Evolutionary conservation across 495 filamentous ascomycete species (phyloP), one percentile per base, ranked within the genome.

Genomic region (Annulohypoxylon nitens): DNA sequence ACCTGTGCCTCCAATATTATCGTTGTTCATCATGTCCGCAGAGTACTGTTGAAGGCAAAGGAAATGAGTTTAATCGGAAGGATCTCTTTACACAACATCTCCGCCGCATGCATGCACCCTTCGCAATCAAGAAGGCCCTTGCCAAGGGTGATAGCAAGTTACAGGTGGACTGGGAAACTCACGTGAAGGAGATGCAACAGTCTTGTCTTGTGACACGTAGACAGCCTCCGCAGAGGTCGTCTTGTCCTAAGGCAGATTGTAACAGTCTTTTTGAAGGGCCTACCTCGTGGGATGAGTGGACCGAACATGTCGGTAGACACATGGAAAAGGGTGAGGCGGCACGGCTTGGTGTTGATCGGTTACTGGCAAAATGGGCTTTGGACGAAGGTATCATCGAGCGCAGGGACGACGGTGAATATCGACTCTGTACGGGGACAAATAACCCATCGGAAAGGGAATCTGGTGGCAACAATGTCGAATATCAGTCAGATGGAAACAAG

Each of bases 71-170:
- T 70, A 97, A 97, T 82, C 92, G 95, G 70, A 98, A 98, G 79
- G 95, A 98, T 76, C 90, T 98, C 45, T 98, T 97, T 81, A 95
- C 92, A 0, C 94, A 97, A 74, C 95, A 98, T 75, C 85, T 97
- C 9, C 91, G 94, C n/a, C 92, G 95, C 51, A 97, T 97, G 95
- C 95, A 98, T 75, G 84, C 86, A 0, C 90, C 84, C 4, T 84
- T 83, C 63, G 78, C 80, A 1, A 83, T 86, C 68, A 82, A 86
- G 67, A 85, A 84, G 69, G 78, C 84, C 45, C 77, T 82, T 6
- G 81, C 83, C 16, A 85, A 86, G 62, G 82, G 78, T 4, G 82
- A 90, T 55, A 85, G 85, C 64, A 88, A 87, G 55, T 64, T 87
- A 25, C 83, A 87, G 65, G 61, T 78, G 5, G 87, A 88, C 48